These are phyloP conservation scores for Somion occarium DNA, from an alignment of 1,284 basidiomycete species.

Conservation along the genomic window DNA sequence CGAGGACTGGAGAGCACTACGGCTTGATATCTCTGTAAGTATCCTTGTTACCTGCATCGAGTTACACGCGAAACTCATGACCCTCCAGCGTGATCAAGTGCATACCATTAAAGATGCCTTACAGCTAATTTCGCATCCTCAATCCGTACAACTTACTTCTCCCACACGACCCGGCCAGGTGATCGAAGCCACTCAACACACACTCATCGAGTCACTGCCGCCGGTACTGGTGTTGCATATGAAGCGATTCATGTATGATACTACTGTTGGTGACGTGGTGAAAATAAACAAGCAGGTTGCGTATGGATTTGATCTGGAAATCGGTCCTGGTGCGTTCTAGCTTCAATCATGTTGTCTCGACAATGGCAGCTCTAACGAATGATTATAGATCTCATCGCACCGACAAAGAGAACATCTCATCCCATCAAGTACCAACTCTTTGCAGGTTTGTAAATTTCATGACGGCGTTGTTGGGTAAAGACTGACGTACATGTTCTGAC, in stretches of 20 bases:
- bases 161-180: conserved; percentile 52
- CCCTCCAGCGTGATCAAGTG: conserved; percentile 71
- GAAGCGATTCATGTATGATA: conserved; percentile 92
- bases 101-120: conserved; percentile 84
- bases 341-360: no score
- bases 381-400: conserved; percentile 59
- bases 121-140: conserved; percentile 73
- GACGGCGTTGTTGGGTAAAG: neutral
- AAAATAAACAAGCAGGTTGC: conserved; percentile 84
- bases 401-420: conserved; percentile 42
- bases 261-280: conserved; percentile 70
- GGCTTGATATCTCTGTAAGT: conserved; percentile 83
- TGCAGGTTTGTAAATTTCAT: conserved; percentile 60
- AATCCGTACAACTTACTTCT: conserved; percentile 74
- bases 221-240: conserved; percentile 87
- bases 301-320: conserved; percentile 76
- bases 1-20: conserved; percentile 89
- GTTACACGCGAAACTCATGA: no score
- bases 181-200: conserved; percentile 84
- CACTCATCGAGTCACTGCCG: conserved; percentile 84
- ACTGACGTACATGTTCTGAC: neutral
- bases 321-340: conserved; percentile 54
- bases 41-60: neutral
- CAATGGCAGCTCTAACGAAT: neutral
- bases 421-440: conserved; percentile 79